These are phyloP conservation scores for Fusarium clavum DNA, from an alignment of 2,329 filamentous ascomycete species.

Conservation along the genomic window DNA sequence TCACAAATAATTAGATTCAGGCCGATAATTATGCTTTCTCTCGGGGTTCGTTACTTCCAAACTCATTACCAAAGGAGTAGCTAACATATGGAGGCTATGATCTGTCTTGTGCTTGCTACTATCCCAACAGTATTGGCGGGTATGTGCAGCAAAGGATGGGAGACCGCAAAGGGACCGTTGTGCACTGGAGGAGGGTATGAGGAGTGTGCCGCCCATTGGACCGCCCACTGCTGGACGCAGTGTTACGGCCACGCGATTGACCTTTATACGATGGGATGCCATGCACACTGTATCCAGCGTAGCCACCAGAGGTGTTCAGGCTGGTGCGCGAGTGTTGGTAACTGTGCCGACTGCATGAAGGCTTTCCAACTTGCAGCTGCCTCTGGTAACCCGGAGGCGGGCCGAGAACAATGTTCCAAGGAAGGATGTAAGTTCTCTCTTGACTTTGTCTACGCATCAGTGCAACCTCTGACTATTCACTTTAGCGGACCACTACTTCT, in stretches of 20 bases:
- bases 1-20: neutral
- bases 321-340: neutral
- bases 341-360: neutral
- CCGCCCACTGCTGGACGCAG: neutral
- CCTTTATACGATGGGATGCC: too few species aligned
- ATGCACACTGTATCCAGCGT: too few species aligned
- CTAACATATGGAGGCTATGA: neutral
- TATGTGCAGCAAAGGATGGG: neutral
- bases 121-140: neutral
- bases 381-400: neutral
- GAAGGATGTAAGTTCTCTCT: neutral
- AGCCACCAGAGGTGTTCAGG: neutral
- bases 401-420: neutral
- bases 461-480: neutral
- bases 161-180: neutral
- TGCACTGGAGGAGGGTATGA: neutral
- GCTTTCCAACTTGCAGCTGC: neutral
- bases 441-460: fast-evolving
- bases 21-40: neutral
- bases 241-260: neutral
- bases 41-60: neutral
- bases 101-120: neutral
- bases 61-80: neutral
- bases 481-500: neutral
- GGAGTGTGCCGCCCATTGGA: fast-evolving